Conservation (phyloP, 495 filamentous ascomycete species). For the Penicillium lagena region DNA sequence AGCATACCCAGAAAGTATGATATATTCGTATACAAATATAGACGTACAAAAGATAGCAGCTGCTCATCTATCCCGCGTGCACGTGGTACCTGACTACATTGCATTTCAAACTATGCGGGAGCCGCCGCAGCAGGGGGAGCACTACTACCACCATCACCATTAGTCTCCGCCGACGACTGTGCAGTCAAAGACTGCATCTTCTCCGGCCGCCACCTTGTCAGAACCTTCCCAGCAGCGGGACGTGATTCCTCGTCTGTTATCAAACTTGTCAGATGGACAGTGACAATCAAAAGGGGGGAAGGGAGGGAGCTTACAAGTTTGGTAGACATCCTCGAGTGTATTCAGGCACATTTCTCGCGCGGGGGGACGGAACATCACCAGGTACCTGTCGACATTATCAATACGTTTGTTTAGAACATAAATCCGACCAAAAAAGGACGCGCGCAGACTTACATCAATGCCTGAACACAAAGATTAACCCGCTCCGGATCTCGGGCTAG, state of each 20-base stretch:
- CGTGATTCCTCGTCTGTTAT: slow-evolving; percentile 39
- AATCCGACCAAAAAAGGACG: neutral
- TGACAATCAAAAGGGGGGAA: neutral
- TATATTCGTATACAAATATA: too few relatives aligned
- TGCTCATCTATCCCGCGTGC: too few relatives aligned
- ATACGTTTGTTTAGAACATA: neutral
- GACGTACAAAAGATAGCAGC: too few relatives aligned
- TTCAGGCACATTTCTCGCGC: slow-evolving; percentile 76
- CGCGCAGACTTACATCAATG: slow-evolving; percentile 46
- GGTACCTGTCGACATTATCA: slow-evolving; percentile 44
- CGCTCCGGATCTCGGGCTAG: slow-evolving; percentile 86
- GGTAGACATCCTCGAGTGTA: slow-evolving; percentile 78
- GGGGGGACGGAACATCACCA: slow-evolving; percentile 81
- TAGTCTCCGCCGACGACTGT: neutral
- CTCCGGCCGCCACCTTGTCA: slow-evolving; percentile 37
- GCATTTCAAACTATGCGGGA: neutral
- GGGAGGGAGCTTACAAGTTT: slow-evolving; percentile 39
- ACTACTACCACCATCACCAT: slow-evolving; percentile 2
- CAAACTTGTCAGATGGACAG: neutral
- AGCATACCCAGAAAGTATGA: too few relatives aligned
- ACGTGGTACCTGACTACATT: too few relatives aligned
- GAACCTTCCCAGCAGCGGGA: slow-evolving; percentile 35
- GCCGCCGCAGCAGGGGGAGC: neutral
- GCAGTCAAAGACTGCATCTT: slow-evolving; percentile 1
- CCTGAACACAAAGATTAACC: slow-evolving; percentile 53